A percentile compares a stretch with the other conserved stretches of the same genome.
Conservation (phyloP, 768 basidiomycete species). For the Fomitopsis serialis region DNA sequence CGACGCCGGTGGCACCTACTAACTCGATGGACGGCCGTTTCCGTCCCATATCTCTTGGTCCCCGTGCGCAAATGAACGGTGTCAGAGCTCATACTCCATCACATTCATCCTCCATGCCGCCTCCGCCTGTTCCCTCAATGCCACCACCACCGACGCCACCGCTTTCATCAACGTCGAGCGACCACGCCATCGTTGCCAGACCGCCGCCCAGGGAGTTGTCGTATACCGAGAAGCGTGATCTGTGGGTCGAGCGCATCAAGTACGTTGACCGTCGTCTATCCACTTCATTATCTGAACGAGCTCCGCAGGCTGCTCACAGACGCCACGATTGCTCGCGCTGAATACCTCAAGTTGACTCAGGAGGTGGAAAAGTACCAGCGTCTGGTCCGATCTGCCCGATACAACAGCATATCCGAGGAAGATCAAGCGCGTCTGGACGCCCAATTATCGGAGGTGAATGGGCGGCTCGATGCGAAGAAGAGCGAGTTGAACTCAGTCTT, state of each 20-base stretch:
- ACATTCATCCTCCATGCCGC: neutral
- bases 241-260: conserved; percentile 38
- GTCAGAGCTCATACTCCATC: neutral
- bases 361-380: conserved; percentile 25
- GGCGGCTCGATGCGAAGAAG: conserved; percentile 24
- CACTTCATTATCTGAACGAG: neutral
- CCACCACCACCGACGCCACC: conserved; percentile 1
- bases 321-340: conserved; percentile 28
- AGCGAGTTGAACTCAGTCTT: conserved; percentile 26
- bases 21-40: neutral
- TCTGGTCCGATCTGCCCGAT: conserved; percentile 21
- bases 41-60: neutral
- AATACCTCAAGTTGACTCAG: conserved; percentile 26
- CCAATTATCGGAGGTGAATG: conserved; percentile 20
- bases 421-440: conserved; percentile 19
- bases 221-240: conserved; percentile 30
- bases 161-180: no score
- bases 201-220: conserved; percentile 19
- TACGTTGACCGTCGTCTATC: conserved; percentile 19
- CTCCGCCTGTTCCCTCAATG: neutral
- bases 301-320: conserved; percentile 29
- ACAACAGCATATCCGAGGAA: conserved; percentile 20
- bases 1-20: neutral
- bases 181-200: no score
- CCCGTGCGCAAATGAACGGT: neutral